Evolutionary conservation across 257 asterid genomes (phyloP).

Genomic region (Solanum pennellii): DNA sequence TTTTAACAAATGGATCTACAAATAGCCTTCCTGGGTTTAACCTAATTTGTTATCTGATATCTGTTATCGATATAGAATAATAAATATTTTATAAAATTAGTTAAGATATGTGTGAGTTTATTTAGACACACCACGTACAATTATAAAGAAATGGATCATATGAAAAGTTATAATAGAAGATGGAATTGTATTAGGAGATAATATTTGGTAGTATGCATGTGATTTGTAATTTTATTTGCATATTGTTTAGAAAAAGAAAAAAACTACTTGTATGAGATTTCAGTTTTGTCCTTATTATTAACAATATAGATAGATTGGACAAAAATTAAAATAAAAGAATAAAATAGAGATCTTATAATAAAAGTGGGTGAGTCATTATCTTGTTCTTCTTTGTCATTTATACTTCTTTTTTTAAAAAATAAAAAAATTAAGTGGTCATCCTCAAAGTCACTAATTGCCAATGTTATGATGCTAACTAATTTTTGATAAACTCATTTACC

Average conservation of each 20-base stretch:
- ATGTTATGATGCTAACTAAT: background rate
- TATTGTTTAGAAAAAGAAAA: background rate
- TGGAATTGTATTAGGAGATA: background rate
- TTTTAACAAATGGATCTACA: background rate
- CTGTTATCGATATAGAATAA: too few species aligned
- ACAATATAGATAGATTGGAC: background rate
- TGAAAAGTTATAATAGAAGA: background rate
- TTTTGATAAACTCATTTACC: background rate
- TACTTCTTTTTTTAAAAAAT: background rate
- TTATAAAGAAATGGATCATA: too few species aligned
- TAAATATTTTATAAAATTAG: too few species aligned
- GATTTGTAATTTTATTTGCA: background rate
- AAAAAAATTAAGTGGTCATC: background rate
- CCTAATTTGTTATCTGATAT: too few species aligned
- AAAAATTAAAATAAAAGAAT: background rate
- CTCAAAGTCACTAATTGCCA: background rate
- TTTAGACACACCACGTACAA: too few species aligned
- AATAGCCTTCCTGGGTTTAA: background rate
- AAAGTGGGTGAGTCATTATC: background rate
- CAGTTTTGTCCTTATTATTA: background rate
- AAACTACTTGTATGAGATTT: background rate
- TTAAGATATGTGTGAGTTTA: rapidly evolving
- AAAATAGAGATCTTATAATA: background rate
- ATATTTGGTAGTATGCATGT: background rate
- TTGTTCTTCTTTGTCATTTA: background rate